A percentile compares a stretch with the other conserved stretches of the same genome.
phyloP scores from a whole-genome alignment of 352 stramenopile species.

The Phytophthora sansomeana region DNA sequence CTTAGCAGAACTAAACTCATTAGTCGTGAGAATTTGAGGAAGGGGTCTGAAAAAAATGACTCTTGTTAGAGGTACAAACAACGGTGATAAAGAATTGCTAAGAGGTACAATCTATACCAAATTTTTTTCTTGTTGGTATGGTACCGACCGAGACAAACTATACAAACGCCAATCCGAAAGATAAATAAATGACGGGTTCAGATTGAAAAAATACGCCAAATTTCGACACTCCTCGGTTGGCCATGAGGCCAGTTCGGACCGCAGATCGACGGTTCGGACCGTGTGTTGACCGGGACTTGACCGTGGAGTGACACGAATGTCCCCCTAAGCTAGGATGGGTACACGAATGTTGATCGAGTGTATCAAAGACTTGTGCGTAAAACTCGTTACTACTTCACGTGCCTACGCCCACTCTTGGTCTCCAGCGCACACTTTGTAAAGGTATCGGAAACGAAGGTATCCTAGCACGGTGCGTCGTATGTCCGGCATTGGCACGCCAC shows the following conservation, averaged over 20 bases:
- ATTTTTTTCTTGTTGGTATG: too few relatives aligned
- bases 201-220: background rate
- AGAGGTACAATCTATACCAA: slow-evolving; percentile 1
- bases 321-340: too few relatives aligned
- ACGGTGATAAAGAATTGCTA: background rate
- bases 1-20: too few relatives aligned
- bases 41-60: too few relatives aligned
- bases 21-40: too few relatives aligned
- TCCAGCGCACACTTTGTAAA: slow-evolving; percentile 1
- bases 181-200: background rate
- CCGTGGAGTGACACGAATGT: too few relatives aligned
- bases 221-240: background rate
- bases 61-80: slow-evolving; percentile 4
- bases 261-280: background rate
- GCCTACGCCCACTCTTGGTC: background rate
- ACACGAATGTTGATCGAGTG: too few relatives aligned
- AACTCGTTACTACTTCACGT: too few relatives aligned
- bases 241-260: background rate
- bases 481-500: background rate
- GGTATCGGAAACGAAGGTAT: background rate
- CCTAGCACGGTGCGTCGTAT: background rate
- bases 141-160: too few relatives aligned
- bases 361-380: too few relatives aligned
- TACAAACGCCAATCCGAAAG: background rate
- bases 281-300: too few relatives aligned